Base-by-base conservation (phyloP, 768 basidiomycete genomes). In the Lentinus brumalis region DNA sequence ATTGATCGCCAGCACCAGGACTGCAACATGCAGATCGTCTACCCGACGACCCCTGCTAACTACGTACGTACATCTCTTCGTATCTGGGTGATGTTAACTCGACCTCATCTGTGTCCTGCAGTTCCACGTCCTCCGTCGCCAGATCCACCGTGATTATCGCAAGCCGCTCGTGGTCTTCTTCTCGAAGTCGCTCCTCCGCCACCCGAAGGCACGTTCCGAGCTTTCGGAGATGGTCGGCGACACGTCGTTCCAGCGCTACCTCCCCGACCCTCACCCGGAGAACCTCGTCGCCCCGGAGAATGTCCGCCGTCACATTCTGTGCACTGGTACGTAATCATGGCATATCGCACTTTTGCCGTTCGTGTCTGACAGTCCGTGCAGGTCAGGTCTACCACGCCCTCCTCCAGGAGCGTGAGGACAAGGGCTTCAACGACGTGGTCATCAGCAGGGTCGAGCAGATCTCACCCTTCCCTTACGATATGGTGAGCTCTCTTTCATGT, bases 11-110 rank as follows among this genome's bases (percentile, higher is more conserved):
- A 97, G 69, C 95, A 98, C 71, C 97, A 99, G 78, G 97, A 99
- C 74, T 97, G 96, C 77, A 99, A 98, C 73, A 94, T 98, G 93
- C 97, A 98, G 77, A 90, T 99, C 66, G 94, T 96, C 31, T 98
- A 98, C 77, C 92, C 95, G 5, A 95, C 95, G 29, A 96, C 96
- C 0, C 96, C 97, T 8, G 91, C 95, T 53, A 98, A 96, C 81
- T 96, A 96, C 75, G 88, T 90, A 71, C 65, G 83, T 72, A 14
- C 26, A 26, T 16, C 29, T 9, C 14, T 16, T 12, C 7, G 8
- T 11, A 39, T 21, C 7, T 9, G 51, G 2, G 9, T 4, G 6
- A 1, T 16, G 3, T 7, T 16, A 7, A 3, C 4, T 29, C 3
- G 60, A 59, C 55, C 52, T 62, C 53, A 65, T 50, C 16, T 26